These are phyloP conservation scores for Hippophae rhamnoides DNA, from an alignment of 306 rosid species.

Conservation along the genomic window DNA sequence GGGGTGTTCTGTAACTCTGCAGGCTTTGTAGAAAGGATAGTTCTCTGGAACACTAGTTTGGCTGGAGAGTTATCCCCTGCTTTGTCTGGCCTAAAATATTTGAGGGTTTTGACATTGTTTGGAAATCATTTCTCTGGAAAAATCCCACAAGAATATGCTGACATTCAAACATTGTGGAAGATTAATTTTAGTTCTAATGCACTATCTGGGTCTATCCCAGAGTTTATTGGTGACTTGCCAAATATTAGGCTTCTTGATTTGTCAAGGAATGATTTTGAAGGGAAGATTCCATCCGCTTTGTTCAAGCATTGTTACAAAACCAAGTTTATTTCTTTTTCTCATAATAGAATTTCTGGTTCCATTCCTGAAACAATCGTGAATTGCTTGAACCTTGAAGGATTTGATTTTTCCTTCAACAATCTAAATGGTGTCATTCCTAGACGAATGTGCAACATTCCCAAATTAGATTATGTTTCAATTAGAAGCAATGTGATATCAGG, in stretches of 20 bases:
- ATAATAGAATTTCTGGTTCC: slow-evolving; percentile 55
- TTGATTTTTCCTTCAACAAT: slow-evolving; percentile 86
- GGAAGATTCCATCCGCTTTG: slow-evolving; percentile 69
- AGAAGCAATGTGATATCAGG: slow-evolving; percentile 77
- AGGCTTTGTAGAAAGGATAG: slow-evolving; percentile 79
- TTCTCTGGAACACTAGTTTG: slow-evolving; percentile 78
- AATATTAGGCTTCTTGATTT: slow-evolving; percentile 80
- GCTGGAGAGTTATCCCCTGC: slow-evolving; percentile 64
- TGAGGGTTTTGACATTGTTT: slow-evolving; percentile 76
- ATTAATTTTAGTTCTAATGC: slow-evolving; percentile 85
- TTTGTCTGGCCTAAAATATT: slow-evolving; percentile 58
- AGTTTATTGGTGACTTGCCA: slow-evolving; percentile 71
- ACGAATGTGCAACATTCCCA: slow-evolving; percentile 53
- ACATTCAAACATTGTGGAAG: slow-evolving; percentile 72
- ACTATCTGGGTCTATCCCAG: slow-evolving; percentile 72
- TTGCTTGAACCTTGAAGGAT: slow-evolving; percentile 78
- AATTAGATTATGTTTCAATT: slow-evolving; percentile 54
- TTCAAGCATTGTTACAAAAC: slow-evolving; percentile 67
- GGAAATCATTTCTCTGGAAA: slow-evolving; percentile 68
- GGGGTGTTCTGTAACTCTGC: slow-evolving; percentile 64
- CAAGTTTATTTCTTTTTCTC: slow-evolving; percentile 74
- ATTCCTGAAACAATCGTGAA: slow-evolving; percentile 64
- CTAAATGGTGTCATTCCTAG: slow-evolving; percentile 65
- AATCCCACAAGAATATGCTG: slow-evolving; percentile 59
- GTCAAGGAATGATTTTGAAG: slow-evolving; percentile 70